Evolutionary conservation across 2,329 filamentous ascomycete species (phyloP).

Genomic region (Zalaria obscura): DNA sequence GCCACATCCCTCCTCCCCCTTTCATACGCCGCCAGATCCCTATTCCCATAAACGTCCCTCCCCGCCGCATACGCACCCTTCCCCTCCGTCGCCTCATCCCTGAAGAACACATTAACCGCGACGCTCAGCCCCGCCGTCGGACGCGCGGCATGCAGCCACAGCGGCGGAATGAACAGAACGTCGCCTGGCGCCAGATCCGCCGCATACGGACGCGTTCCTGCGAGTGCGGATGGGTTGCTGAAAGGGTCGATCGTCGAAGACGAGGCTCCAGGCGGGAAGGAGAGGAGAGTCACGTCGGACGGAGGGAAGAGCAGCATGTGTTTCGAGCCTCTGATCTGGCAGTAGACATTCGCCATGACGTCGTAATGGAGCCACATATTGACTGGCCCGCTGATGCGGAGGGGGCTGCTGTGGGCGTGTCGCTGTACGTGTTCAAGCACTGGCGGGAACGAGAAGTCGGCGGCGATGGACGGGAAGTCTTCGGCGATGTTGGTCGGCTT

Average conservation of each 20-base stretch:
- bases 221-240: constrained; percentile 10
- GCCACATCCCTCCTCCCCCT: constrained; percentile 60
- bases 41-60: constrained; percentile 76
- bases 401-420: constrained; percentile 62
- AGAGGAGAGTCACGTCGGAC: constrained; percentile 52
- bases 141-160: constrained; percentile 68
- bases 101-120: constrained; percentile 84
- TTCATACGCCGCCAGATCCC: constrained; percentile 73
- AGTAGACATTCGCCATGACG: constrained; percentile 78
- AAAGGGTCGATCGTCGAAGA: constrained; percentile 69
- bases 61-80: constrained; percentile 55
- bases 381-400: constrained; percentile 66
- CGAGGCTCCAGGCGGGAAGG: constrained; percentile 62
- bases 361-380: constrained; percentile 89
- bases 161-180: constrained; percentile 63
- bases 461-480: constrained; percentile 57
- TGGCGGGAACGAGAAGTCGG: constrained; percentile 56
- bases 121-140: constrained; percentile 43
- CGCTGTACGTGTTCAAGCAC: constrained; percentile 44
- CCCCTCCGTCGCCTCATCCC: constrained; percentile 41
- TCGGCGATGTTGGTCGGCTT: constrained; percentile 52
- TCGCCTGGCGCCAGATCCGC: constrained; percentile 56
- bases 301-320: constrained; percentile 67
- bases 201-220: constrained; percentile 48
- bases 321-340: constrained; percentile 63